phyloP scores from a whole-genome alignment of 2,329 filamentous ascomycete species.

The Fusarium sp. region DNA sequence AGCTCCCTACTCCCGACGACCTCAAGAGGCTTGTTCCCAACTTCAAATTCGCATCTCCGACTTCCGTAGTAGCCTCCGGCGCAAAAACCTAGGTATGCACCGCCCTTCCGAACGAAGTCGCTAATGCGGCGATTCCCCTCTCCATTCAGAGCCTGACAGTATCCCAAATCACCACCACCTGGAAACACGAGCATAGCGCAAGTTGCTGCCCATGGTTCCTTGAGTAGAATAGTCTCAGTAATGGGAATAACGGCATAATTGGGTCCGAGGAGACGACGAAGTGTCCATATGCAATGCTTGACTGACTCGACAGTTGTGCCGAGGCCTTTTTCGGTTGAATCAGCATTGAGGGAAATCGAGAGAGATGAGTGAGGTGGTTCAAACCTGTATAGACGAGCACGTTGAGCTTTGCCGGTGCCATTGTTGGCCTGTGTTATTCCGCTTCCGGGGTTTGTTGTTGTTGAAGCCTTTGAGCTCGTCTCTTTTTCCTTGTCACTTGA shows the following conservation, averaged over 20 bases:
- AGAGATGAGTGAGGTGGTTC: not conserved
- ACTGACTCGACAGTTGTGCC: conserved; percentile 91
- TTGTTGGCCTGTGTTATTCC: conserved; percentile 48
- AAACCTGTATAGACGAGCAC: conserved; percentile 92
- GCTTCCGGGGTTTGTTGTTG: not conserved
- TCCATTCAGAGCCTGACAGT: conserved; percentile 89
- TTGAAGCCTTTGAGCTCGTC: not conserved
- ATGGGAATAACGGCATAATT: conserved; percentile 95
- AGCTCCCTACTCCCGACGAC: conserved; percentile 89
- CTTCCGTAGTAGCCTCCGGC: conserved; percentile 94
- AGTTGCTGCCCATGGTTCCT: conserved; percentile 89
- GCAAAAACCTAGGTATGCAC: conserved; percentile 90
- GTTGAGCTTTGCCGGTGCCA: conserved; percentile 82
- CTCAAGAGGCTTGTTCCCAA: conserved; percentile 81
- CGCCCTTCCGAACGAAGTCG: conserved; percentile 87
- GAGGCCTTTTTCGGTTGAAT: conserved; percentile 67
- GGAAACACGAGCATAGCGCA: conserved; percentile 93
- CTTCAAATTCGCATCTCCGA: conserved; percentile 88
- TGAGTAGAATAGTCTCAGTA: conserved; percentile 80
- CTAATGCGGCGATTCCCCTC: conserved; percentile 86
- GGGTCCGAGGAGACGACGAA: conserved; percentile 86
- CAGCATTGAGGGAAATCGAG: not conserved
- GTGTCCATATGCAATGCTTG: conserved; percentile 86
- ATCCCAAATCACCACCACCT: conserved; percentile 93
- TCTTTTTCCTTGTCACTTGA: conserved; percentile 39